Evolutionary conservation across 2,329 filamentous ascomycete genomes (phyloP).

Genomic region (Phaeosphaeriaceae sp.): DNA sequence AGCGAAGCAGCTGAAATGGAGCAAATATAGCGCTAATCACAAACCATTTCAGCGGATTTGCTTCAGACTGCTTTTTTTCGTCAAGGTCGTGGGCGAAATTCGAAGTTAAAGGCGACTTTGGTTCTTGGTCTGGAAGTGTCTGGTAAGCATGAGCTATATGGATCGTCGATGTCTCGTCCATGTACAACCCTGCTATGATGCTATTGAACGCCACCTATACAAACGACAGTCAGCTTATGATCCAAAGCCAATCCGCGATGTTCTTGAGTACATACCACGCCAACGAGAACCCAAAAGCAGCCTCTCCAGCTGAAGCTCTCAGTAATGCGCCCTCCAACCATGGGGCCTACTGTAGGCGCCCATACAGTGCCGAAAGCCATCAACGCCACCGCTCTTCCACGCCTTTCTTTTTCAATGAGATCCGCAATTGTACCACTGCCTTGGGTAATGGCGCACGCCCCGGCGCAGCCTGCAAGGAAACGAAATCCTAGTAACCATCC

Average conservation of each 20-base stretch:
- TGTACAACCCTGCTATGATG: conserved; percentile 1
- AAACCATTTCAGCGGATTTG: background rate
- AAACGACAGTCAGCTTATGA: background rate
- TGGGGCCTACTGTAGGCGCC: too few species aligned
- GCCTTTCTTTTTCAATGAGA: too few species aligned
- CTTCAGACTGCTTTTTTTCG: too few species aligned
- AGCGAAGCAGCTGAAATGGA: background rate
- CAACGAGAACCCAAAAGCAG: conserved; percentile 3
- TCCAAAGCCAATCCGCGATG: background rate
- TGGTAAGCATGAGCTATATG: background rate
- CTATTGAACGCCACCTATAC: conserved; percentile 1
- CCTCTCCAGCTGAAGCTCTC: conserved; percentile 1
- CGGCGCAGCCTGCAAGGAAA: too few species aligned
- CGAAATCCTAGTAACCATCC: too few species aligned
- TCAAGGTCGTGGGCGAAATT: too few species aligned
- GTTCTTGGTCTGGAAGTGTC: background rate
- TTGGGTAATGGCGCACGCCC: too few species aligned
- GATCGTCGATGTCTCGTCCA: conserved; percentile 5
- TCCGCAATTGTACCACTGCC: too few species aligned
- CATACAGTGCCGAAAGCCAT: too few species aligned
- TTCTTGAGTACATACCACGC: background rate
- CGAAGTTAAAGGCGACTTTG: too few species aligned
- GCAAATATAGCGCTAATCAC: background rate
- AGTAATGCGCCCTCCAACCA: background rate
- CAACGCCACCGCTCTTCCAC: too few species aligned